Base-by-base conservation (phyloP, 1,139 yeast species). In the Taphrina communis region DNA sequence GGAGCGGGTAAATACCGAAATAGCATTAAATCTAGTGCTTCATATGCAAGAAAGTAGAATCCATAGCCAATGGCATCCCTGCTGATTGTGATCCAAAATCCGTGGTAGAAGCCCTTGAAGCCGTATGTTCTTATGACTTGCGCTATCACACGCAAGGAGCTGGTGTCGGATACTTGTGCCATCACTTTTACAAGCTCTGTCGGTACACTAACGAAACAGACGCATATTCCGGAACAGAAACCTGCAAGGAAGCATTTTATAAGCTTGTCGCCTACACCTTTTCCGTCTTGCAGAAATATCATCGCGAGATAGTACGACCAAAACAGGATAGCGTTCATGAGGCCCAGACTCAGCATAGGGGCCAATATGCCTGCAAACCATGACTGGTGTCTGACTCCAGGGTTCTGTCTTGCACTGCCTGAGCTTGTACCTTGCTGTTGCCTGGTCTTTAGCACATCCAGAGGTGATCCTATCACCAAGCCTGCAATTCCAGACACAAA, bases 61-160 rank as follows among this genome's bases (percentile, higher is more conserved):
- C 75, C 75, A 46, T 73, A 73, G 44, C 75, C 75, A 41, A 73
- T 61, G 4, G 73, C 69, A 53, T 73, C 75, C 5, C 75, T 61
- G 19, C 70, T 46, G 9, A 70, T 65, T 9, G 75, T 73, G 19
- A 73, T 66, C 7, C 55, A 19, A 1, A 71, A 72, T 21, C 75
- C 75, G 31, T 53, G 63, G 50, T 68, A 73, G 48, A 73, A 70
- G 12, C 73, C 74, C 4, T 38, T 46, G 3, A 70, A 9, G 8
- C 75, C 75, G 6, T 72, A 69, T 8, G 50, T 39, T 12, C 48
- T 46, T 46, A 53, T 39, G 6, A 73, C 52, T 14, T 62, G 71
- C 2, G 55, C 46, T 11, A 69, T 62, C 12, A 58, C 59, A 69
- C 63, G 63, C 25, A 72, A 65, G 14, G 73, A 69, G 48, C 59